Percentiles rank a stretch among this genome's conserved stretches.
phyloP scores from a whole-genome alignment of 495 filamentous ascomycete species.

The Penicillium argentinense region DNA sequence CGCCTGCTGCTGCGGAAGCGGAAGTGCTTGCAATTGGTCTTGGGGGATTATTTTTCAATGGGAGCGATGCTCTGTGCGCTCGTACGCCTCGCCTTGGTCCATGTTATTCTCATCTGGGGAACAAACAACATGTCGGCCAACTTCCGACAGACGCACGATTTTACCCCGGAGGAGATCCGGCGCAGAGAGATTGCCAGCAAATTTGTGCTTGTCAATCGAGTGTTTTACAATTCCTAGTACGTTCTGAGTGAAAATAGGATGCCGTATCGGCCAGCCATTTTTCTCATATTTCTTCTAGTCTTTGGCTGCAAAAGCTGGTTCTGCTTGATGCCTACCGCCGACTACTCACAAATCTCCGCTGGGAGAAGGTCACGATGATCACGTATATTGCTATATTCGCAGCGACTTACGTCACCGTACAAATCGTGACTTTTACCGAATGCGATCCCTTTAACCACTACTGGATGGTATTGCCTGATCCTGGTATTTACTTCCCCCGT shows the following conservation, averaged over 20 bases:
- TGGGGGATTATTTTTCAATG: conserved; percentile 32
- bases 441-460: conserved; percentile 44
- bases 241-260: not conserved
- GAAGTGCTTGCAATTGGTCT: conserved; percentile 20
- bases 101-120: conserved; percentile 35
- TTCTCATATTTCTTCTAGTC: conserved; percentile 14
- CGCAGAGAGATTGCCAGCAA: conserved; percentile 32
- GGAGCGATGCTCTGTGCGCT: conserved; percentile 23
- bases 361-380: conserved; percentile 33
- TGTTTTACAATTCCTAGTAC: conserved; percentile 36
- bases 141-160: conserved; percentile 18
- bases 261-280: not conserved
- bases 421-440: conserved; percentile 43
- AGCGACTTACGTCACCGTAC: conserved; percentile 34
- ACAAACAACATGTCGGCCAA: conserved; percentile 30
- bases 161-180: conserved; percentile 29
- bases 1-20: conserved; percentile 25
- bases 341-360: conserved; percentile 34
- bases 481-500: conserved; percentile 19
- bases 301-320: conserved; percentile 46
- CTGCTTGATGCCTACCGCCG: conserved; percentile 42
- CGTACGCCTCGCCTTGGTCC: conserved; percentile 26
- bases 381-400: conserved; percentile 30
- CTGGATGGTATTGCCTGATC: conserved; percentile 42
- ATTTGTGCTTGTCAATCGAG: conserved; percentile 25